phyloP scores from a whole-genome alignment of 2,329 filamentous ascomycete species.

The Colletotrichum sp. region DNA sequence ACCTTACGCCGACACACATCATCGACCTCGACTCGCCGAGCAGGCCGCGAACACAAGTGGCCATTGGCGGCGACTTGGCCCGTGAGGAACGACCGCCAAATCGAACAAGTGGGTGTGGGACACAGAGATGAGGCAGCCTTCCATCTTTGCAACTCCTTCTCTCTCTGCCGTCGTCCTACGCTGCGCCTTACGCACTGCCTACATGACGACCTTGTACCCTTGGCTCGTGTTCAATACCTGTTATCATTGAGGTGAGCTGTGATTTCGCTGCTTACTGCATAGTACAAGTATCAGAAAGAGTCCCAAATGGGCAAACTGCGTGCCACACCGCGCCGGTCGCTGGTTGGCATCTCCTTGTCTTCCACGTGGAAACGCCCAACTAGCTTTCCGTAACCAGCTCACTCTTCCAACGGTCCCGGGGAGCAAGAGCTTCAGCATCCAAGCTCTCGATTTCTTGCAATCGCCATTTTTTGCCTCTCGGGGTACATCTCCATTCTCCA shows the following conservation, averaged over 20 bases:
- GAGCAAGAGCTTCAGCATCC: not conserved
- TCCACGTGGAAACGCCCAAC: slow-evolving; percentile 9
- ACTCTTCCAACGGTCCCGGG: not conserved
- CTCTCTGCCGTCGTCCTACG: not conserved
- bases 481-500: not conserved
- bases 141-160: not conserved
- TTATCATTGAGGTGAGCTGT: not conserved
- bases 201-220: not conserved
- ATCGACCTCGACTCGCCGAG: not conserved
- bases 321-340: not conserved
- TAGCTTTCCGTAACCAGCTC: not conserved
- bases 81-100: not conserved
- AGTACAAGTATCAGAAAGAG: not conserved
- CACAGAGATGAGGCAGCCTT: slow-evolving; percentile 10
- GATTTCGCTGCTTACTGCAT: not conserved
- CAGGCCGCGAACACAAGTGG: not conserved
- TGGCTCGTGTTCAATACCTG: not conserved
- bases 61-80: not conserved
- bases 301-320: not conserved
- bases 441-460: not conserved
- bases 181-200: not conserved
- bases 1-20: not conserved
- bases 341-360: slow-evolving; percentile 11
- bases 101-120: not conserved
- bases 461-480: not conserved